Conservation (phyloP, 1,284 basidiomycete species). For the Anthracocystis setariae region DNA sequence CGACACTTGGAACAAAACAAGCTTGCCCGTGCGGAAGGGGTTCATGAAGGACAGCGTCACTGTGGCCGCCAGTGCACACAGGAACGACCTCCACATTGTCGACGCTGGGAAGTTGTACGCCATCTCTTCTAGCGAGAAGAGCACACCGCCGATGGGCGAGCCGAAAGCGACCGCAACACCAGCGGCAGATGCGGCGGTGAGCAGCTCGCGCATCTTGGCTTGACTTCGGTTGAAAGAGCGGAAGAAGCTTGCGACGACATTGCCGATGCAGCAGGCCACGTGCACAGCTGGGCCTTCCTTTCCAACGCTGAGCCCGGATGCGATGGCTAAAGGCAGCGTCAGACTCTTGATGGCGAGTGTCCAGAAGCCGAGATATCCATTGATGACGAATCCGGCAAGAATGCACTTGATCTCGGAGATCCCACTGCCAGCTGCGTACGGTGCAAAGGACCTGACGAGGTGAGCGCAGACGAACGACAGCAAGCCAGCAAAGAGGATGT, state of each 20-base stretch:
- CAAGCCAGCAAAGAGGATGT: conserved; percentile 81
- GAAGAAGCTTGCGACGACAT: conserved; percentile 84
- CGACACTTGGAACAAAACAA: conserved; percentile 96
- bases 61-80: conserved; percentile 95
- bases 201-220: conserved; percentile 93
- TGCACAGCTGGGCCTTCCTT: conserved; percentile 99
- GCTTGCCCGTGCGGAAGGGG: conserved; percentile 95
- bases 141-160: conserved; percentile 93
- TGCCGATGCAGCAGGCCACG: conserved; percentile 92
- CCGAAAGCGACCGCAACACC: conserved; percentile 98
- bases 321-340: conserved; percentile 86
- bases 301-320: conserved; percentile 94
- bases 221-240: conserved; percentile 85
- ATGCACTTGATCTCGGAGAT: conserved; percentile 99
- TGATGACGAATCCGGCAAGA: conserved; percentile 94
- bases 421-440: conserved; percentile 95
- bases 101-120: conserved; percentile 94
- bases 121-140: conserved; percentile 82
- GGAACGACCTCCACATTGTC: conserved; percentile 98
- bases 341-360: conserved; percentile 93
- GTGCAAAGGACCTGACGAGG: conserved; percentile 87
- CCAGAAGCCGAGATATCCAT: conserved; percentile 87
- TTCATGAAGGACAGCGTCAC: conserved; percentile 98
- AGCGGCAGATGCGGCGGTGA: conserved; percentile 94
- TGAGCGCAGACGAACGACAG: conserved; percentile 73